Evolutionary conservation across 257 asterid species (phyloP).

Genomic region (Ballota nigra): DNA sequence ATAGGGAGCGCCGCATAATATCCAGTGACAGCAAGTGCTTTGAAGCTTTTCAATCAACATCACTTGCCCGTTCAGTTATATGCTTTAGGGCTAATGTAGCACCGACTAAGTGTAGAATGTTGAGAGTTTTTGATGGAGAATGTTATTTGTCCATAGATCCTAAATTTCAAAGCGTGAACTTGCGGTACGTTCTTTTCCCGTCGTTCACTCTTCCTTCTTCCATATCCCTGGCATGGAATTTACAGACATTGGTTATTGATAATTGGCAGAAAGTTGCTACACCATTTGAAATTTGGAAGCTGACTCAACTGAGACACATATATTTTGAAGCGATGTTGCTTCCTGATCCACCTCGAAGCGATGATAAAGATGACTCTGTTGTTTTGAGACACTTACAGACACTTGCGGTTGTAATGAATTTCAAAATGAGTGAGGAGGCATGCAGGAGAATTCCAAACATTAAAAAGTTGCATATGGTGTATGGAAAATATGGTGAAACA

Average conservation of each 20-base stretch:
- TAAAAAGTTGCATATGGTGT: neutral
- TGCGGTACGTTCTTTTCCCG: neutral
- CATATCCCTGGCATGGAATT: neutral
- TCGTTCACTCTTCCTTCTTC: neutral
- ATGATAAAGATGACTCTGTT: neutral
- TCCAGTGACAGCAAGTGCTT: too few species aligned
- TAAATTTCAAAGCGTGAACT: neutral
- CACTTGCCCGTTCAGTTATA: too few species aligned
- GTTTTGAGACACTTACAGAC: neutral
- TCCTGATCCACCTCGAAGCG: neutral
- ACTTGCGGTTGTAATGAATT: neutral
- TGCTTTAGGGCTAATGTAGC: too few species aligned
- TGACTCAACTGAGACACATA: neutral
- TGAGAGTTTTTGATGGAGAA: neutral
- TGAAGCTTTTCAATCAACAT: too few species aligned
- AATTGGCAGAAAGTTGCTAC: neutral
- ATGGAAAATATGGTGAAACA: too few species aligned
- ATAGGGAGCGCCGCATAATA: too few species aligned
- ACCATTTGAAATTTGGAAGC: constrained; percentile 8
- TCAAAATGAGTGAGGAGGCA: neutral
- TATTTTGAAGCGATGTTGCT: neutral
- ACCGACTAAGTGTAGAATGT: neutral
- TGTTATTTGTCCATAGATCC: neutral
- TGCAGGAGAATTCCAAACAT: constrained; percentile 5
- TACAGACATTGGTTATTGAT: neutral